Conservation (phyloP, 306 rosid genomes). For the Dryas octopetala region DNA sequence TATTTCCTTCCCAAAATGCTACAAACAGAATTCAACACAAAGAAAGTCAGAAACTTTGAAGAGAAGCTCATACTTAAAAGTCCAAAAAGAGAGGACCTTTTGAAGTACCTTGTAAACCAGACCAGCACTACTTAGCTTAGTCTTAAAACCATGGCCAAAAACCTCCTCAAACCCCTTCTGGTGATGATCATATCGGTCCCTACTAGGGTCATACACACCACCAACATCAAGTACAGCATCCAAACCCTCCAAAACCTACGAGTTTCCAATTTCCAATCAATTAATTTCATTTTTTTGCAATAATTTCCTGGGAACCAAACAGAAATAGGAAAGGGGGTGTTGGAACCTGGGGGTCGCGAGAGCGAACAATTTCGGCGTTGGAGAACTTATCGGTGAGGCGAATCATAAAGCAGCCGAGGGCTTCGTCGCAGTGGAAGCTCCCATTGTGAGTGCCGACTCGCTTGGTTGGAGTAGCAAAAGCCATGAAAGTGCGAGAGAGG, state of each 20-base stretch:
- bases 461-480: conserved; percentile 30
- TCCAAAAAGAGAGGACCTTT: background rate
- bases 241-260: conserved; percentile 76
- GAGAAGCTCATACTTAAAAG: background rate
- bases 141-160: conserved; percentile 85
- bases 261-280: background rate
- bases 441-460: conserved; percentile 97
- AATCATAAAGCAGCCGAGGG: conserved; percentile 99
- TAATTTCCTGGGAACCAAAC: conserved; percentile 7
- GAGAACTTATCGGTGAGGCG: conserved; percentile 73
- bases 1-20: conserved; percentile 96
- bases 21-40: background rate
- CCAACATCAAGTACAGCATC: conserved; percentile 99
- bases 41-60: conserved; percentile 1
- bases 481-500: conserved; percentile 14
- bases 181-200: conserved; percentile 92
- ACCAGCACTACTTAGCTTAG: conserved; percentile 96
- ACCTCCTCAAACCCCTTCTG: conserved; percentile 91
- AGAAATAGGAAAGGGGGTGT: too few relatives aligned
- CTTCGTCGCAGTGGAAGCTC: conserved; percentile 97
- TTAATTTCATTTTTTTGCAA: background rate
- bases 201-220: conserved; percentile 78
- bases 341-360: conserved; percentile 77
- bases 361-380: conserved; percentile 75
- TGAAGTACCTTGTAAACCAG: conserved; percentile 79